A percentile compares a stretch with the other conserved stretches of the same genome.
Conservation (phyloP, 768 basidiomycete species). For the Collybia mongolica region DNA sequence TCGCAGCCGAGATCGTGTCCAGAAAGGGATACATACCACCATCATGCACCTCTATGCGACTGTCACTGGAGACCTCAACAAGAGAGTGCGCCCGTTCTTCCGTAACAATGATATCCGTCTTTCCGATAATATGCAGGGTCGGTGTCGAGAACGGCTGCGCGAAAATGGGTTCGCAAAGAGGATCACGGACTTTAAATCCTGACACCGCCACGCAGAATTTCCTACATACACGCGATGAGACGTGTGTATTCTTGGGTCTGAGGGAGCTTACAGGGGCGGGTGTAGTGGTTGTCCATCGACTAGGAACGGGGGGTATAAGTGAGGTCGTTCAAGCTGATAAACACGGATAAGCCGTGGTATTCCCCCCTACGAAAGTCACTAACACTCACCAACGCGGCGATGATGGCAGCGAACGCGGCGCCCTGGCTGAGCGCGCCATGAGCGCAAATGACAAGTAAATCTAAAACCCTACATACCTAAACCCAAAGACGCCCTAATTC, state of each 20-base stretch:
- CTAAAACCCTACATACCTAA: conserved; percentile 48
- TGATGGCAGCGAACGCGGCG: conserved; percentile 69
- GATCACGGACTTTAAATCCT: conserved; percentile 60
- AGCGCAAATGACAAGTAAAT: not conserved
- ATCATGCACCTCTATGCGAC: conserved; percentile 72
- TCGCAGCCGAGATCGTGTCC: not conserved
- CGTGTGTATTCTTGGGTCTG: conserved; percentile 1
- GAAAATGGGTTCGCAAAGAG: conserved; percentile 50
- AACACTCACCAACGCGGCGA: conserved; percentile 58
- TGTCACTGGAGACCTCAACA: conserved; percentile 50
- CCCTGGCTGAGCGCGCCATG: conserved; percentile 56
- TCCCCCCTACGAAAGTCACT: not conserved
- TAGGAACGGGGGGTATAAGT: conserved; percentile 56
- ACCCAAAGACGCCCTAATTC: conserved; percentile 73
- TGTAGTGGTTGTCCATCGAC: conserved; percentile 65
- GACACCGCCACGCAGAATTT: conserved; percentile 75
- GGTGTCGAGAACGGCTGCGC: conserved; percentile 58
- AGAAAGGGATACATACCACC: conserved; percentile 59
- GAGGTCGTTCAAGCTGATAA: conserved; percentile 37
- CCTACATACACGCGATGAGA: conserved; percentile 30
- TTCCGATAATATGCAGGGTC: conserved; percentile 78
- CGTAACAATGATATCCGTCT: conserved; percentile 70
- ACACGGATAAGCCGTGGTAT: not conserved
- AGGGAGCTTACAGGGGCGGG: conserved; percentile 62
- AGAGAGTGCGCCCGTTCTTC: conserved; percentile 65